phyloP scores from a whole-genome alignment of 192 early-diverging fungal species.

The Rhizophagus sp. region DNA sequence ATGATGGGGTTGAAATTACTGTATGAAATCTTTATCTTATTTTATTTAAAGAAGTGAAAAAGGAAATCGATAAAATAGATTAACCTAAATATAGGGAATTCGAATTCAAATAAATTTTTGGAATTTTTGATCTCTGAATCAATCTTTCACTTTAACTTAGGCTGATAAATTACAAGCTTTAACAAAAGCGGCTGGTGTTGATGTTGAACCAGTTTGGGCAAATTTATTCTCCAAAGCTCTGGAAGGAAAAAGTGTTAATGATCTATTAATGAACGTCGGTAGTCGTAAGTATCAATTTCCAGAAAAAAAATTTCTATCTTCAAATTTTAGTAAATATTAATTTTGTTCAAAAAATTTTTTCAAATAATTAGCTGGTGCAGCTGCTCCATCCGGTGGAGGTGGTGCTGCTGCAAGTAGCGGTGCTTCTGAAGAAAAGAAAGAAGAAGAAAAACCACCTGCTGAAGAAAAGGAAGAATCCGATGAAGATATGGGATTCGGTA shows the following conservation, averaged over 20 bases:
- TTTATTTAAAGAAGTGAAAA: not conserved
- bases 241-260: conserved; percentile 85
- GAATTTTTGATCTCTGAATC: not conserved
- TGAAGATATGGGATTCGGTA: conserved; percentile 85
- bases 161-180: conserved; percentile 93
- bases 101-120: not conserved
- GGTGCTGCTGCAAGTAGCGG: conserved; percentile 40
- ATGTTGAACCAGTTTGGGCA: conserved; percentile 95
- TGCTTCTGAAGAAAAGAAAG: conserved; percentile 42
- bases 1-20: conserved; percentile 96
- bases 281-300: conserved; percentile 39
- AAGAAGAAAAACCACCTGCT: conserved; percentile 55
- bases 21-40: conserved; percentile 55
- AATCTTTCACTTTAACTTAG: conserved; percentile 37
- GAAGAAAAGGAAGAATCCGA: conserved; percentile 80
- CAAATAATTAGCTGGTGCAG: conserved; percentile 21
- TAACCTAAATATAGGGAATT: not conserved
- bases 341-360: not conserved
- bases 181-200: conserved; percentile 87
- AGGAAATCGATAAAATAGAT: not conserved
- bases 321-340: not conserved
- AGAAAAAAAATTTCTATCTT: not conserved
- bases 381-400: conserved; percentile 47
- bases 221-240: conserved; percentile 98
- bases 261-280: conserved; percentile 91